These are phyloP conservation scores for Ophiostoma sp. DNA, from an alignment of 2,329 filamentous ascomycete genomes.

Conservation along the genomic window DNA sequence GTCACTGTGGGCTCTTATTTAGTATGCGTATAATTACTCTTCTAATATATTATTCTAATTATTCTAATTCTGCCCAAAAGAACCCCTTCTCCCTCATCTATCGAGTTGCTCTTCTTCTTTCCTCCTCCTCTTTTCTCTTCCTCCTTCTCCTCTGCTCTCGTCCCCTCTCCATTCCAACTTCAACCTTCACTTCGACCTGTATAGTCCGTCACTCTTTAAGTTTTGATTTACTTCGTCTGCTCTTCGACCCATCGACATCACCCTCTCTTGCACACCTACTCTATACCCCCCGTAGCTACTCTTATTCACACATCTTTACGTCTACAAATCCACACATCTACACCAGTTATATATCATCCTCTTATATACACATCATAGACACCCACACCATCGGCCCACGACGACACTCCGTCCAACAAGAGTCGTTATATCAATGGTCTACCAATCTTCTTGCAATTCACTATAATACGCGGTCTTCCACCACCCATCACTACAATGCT, in stretches of 20 bases:
- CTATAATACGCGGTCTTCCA: neutral
- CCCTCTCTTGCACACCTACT: neutral
- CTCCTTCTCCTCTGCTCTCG: conserved; percentile 12
- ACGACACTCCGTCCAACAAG: conserved; percentile 1
- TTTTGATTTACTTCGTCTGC: conserved; percentile 19
- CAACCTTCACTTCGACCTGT: conserved; percentile 12
- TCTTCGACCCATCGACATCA: conserved; percentile 11
- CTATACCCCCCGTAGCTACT: neutral
- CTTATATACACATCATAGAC: neutral
- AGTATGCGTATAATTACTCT: neutral
- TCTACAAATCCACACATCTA: conserved; percentile 7
- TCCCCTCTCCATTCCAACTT: neutral
- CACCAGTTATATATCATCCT: too few species aligned
- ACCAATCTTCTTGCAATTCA: neutral
- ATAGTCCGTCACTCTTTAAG: conserved; percentile 24
- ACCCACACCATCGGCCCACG: neutral
- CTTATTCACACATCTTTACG: neutral
- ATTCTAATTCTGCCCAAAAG: conserved; percentile 20
- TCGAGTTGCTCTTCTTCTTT: conserved; percentile 1
- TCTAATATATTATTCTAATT: neutral
- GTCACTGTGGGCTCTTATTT: neutral
- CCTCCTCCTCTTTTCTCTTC: neutral
- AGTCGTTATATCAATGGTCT: conserved; percentile 2
- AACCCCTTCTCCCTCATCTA: conserved; percentile 19
- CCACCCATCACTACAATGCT: conserved; percentile 10